Evolutionary conservation across 1,139 yeast species (phyloP).

Genomic region (Hemisphaericaspora subhashii): DNA sequence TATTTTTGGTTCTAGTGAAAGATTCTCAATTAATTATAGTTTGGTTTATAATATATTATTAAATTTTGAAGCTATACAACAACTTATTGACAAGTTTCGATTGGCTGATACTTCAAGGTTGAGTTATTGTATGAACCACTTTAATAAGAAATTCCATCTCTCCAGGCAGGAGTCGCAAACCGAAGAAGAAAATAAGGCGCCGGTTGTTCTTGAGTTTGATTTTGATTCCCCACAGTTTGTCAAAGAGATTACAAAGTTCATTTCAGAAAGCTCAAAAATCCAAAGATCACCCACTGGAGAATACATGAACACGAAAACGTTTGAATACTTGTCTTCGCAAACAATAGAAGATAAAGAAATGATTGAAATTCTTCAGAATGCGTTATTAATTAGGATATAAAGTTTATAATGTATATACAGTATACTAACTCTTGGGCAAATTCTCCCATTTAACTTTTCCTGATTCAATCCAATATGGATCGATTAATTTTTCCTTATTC

Average conservation of each 20-base stretch:
- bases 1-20: conserved; percentile 14
- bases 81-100: conserved; percentile 17
- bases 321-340: conserved; percentile 13
- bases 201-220: conserved; percentile 27
- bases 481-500: conserved; percentile 67
- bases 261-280: background rate
- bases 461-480: conserved; percentile 73
- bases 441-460: conserved; percentile 64
- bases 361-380: conserved; percentile 14
- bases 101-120: conserved; percentile 13
- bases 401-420: background rate
- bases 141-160: conserved; percentile 18
- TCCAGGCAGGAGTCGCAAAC: conserved; percentile 15
- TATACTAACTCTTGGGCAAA: conserved; percentile 49
- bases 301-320: conserved; percentile 17
- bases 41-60: conserved; percentile 34
- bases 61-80: conserved; percentile 26
- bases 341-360: conserved; percentile 16
- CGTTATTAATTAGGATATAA: conserved; percentile 6
- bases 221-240: conserved; percentile 32
- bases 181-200: conserved; percentile 18
- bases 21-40: conserved; percentile 23
- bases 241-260: conserved; percentile 8
- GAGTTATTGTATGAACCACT: conserved; percentile 23
- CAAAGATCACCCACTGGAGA: background rate